A percentile compares a stretch with the other conserved stretches of the same genome.
These are phyloP conservation scores for Rhodamnia rubescens DNA, from an alignment of 345 rosid species.

Conservation along the genomic window DNA sequence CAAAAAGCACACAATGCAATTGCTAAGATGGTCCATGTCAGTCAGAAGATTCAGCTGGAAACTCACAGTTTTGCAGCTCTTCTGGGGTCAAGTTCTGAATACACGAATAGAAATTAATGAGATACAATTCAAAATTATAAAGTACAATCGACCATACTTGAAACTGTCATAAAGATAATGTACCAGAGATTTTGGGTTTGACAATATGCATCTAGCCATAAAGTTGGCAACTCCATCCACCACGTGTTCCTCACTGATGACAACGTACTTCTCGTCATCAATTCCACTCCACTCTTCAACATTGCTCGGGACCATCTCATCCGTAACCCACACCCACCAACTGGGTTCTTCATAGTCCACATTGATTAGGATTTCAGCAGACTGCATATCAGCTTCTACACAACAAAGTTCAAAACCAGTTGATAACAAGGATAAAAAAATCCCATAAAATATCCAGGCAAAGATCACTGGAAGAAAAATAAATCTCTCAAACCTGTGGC, in stretches of 20 bases:
- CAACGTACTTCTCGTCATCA: conserved; percentile 66
- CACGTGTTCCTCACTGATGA: conserved; percentile 71
- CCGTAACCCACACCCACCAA: conserved; percentile 97
- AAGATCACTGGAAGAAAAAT: background rate
- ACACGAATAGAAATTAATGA: conserved; percentile 6
- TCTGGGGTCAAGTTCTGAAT: conserved; percentile 72
- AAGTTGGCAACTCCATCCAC: conserved; percentile 87
- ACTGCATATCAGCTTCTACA: conserved; percentile 51
- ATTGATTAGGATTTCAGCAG: conserved; percentile 59
- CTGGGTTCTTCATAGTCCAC: conserved; percentile 70
- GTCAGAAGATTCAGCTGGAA: background rate
- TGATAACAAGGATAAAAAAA: background rate
- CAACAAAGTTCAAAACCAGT: background rate
- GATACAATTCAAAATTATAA: background rate
- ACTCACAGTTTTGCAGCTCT: conserved; percentile 75
- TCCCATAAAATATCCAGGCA: background rate
- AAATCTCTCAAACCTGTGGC: conserved; percentile 45
- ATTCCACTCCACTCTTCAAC: conserved; percentile 71
- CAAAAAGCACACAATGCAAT: background rate
- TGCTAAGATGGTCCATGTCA: background rate
- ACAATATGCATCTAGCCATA: conserved; percentile 80
- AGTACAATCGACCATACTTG: background rate
- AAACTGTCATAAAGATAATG: background rate
- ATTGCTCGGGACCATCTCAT: conserved; percentile 72
- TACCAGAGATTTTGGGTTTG: conserved; percentile 79